phyloP scores from a whole-genome alignment of 176 grass and related monocot genomes.

The Phoenix roebelenii region DNA sequence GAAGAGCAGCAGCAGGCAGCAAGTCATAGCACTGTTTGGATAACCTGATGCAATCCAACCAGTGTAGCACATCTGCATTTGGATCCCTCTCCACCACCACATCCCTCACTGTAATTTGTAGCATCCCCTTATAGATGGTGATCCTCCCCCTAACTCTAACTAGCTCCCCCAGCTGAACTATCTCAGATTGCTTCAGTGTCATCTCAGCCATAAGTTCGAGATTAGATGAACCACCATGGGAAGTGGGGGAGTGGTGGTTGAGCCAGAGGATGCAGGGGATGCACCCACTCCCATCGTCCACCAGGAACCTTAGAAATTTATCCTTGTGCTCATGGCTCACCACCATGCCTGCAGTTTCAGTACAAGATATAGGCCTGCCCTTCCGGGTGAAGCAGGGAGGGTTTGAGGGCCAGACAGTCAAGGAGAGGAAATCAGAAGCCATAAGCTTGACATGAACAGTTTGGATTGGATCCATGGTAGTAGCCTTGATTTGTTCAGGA shows the following conservation, averaged over 20 bases:
- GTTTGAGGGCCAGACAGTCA: conserved; percentile 13
- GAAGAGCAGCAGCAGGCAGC: no score
- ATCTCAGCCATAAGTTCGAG: conserved; percentile 41
- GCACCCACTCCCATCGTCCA: conserved; percentile 74
- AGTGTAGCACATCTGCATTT: conserved; percentile 59
- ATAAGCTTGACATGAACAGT: conserved; percentile 50
- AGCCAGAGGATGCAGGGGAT: conserved; percentile 71
- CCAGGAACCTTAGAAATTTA: conserved; percentile 51
- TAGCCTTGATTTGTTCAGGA: not conserved
- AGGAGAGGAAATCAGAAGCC: conserved; percentile 47
- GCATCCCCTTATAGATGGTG: conserved; percentile 33
- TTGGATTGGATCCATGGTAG: conserved; percentile 30
- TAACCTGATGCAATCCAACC: conserved; percentile 61
- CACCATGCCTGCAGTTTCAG: conserved; percentile 47
- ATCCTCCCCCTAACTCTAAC: conserved; percentile 69
- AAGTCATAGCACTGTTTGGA: conserved; percentile 50
- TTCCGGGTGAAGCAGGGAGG: conserved; percentile 31
- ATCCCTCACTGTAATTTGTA: conserved; percentile 63
- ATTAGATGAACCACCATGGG: not conserved
- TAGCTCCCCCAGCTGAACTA: conserved; percentile 41
- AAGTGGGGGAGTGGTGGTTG: conserved; percentile 23
- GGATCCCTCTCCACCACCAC: conserved; percentile 66
- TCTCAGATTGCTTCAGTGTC: conserved; percentile 20
- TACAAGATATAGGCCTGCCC: conserved; percentile 28
- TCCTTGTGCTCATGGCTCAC: conserved; percentile 39